Evolutionary conservation across 345 rosid species (phyloP).

Genomic region (Eucalyptus erythrocorys): DNA sequence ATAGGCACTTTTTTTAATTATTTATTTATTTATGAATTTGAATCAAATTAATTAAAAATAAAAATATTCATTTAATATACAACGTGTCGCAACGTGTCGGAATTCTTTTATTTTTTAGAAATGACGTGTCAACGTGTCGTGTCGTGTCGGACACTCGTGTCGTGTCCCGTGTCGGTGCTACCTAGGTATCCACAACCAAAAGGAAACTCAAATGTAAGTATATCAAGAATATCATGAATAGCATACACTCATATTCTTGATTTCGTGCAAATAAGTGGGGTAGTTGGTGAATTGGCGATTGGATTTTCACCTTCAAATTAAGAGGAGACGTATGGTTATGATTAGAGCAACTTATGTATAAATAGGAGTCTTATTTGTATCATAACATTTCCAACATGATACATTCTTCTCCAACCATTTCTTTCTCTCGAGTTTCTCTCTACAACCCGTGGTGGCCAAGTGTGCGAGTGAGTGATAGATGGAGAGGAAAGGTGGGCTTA

Average conservation of each 20-base stretch:
- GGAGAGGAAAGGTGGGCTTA: neutral
- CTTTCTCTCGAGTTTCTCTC: neutral
- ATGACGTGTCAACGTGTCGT: no score
- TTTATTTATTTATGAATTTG: no score
- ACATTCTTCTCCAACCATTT: neutral
- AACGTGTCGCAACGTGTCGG: no score
- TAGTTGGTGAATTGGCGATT: neutral
- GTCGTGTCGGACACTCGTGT: no score
- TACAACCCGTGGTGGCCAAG: neutral
- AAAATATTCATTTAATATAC: no score
- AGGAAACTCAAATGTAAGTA: neutral
- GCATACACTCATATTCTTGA: neutral
- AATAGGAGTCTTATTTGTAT: neutral
- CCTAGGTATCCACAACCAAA: neutral
- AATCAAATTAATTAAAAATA: no score
- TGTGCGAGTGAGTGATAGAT: accelerated
- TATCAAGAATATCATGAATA: neutral
- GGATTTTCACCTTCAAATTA: neutral
- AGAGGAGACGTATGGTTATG: neutral
- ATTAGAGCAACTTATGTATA: neutral
- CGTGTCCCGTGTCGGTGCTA: no score
- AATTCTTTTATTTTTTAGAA: no score
- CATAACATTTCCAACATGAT: neutral
- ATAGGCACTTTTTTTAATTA: no score
- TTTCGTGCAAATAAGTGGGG: neutral